Evolutionary conservation across 345 rosid species (phyloP), one percentile per base, ranked within the genome.

Genomic region (Pugionium dolabratum): DNA sequence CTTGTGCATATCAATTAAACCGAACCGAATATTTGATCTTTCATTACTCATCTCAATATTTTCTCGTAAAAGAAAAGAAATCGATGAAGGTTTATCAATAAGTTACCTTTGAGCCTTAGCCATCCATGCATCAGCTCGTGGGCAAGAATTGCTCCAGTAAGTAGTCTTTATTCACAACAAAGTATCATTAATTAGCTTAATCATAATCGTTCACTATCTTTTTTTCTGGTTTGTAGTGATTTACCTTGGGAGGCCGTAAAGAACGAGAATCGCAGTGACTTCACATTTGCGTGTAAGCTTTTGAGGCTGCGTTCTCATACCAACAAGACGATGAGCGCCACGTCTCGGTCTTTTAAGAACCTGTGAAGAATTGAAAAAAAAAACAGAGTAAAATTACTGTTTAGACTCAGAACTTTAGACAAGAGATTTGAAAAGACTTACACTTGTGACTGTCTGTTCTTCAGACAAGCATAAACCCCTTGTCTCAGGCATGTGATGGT

Each of bases 111-210:
- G 28, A 94, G 89, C 32, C 97, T 88, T 72, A 90, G 74, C 96
- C 96, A 94, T 27, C 95, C 96, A 5, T 90, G 97, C 99, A 94
- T 94, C 63, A 94, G 69, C 81, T 90, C 96, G 54, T 88, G 95
- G 8, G 97, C 88, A 5, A 94, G 96, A 79, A 88, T 90, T 3
- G 99, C 99, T 42, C 99, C 99, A 3, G 99, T 88, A 27, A 90
- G 80, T 70, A 94, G 76, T 78, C 98, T 93, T 85, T 59, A 80
- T 40, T 59, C 55, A 70, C 52, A 18, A 18, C 49, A 75, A 32
- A 70, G 7, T 4, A 4, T 6, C 62, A 45, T 43, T 2, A 43
- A 45, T 43, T 2, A 43, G 1, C 4, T 72, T 59, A 51, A 0
- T 30, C 51, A 31, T 5, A 33, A 50, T 59, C 32, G 2, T 34